Conservation (phyloP, 306 rosid genomes). For the Nissolia schottii region DNA sequence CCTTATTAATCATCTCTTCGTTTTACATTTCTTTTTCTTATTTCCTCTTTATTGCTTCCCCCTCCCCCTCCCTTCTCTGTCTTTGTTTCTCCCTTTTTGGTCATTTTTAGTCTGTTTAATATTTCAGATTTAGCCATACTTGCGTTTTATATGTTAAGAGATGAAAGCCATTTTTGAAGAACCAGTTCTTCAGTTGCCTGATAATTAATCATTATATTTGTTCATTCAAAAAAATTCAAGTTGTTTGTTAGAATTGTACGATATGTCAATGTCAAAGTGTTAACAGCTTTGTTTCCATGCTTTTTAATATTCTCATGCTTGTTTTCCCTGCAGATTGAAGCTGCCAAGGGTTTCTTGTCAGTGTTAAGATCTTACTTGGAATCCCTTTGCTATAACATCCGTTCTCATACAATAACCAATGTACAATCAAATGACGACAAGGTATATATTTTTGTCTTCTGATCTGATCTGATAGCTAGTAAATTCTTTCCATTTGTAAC, state of each 20-base stretch:
- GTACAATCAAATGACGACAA: constrained; percentile 97
- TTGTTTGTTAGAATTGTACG: neutral
- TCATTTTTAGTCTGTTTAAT: neutral
- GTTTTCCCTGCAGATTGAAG: constrained; percentile 55
- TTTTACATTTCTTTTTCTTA: neutral
- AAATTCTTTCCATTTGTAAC: neutral
- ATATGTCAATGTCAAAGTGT: constrained; percentile 3
- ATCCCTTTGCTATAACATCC: constrained; percentile 83
- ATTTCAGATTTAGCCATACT: neutral
- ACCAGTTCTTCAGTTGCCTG: neutral
- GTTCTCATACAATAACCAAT: constrained; percentile 95
- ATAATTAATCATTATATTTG: neutral
- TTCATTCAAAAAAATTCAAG: neutral
- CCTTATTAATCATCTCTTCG: constrained; percentile 12
- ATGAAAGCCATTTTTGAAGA: neutral
- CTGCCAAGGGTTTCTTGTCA: constrained; percentile 76
- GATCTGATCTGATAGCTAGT: neutral
- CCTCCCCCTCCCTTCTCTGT: neutral
- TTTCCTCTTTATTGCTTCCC: neutral
- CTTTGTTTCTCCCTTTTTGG: neutral
- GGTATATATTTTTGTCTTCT: constrained; percentile 46
- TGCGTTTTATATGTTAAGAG: neutral
- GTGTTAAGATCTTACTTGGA: constrained; percentile 81
- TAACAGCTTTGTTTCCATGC: neutral
- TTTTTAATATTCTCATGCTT: neutral